Evolutionary conservation across 83 land plant genomes (phyloP).

Genomic region (Picea engelmannii): DNA sequence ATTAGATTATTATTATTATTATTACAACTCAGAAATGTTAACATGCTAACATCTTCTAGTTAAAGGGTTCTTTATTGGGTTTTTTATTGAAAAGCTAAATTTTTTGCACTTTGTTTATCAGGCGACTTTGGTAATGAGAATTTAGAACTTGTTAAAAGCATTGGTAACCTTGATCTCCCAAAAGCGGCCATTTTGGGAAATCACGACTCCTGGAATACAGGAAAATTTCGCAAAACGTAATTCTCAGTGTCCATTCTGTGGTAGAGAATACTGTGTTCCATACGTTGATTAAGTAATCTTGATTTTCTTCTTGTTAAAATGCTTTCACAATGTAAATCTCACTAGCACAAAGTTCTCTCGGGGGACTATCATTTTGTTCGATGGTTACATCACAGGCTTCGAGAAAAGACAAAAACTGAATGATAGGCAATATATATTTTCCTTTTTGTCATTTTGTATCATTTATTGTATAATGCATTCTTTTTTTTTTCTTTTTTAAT

Average conservation of each 20-base stretch:
- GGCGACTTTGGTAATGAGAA: slow-evolving; percentile 85
- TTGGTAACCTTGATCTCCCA: slow-evolving; percentile 46
- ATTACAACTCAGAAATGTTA: too few species aligned
- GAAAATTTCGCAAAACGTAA: slow-evolving; percentile 40
- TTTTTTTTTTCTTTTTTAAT: not conserved
- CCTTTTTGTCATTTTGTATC: not conserved
- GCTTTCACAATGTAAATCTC: not conserved
- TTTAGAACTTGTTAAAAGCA: slow-evolving; percentile 67
- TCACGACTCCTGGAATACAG: slow-evolving; percentile 71
- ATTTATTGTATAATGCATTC: not conserved
- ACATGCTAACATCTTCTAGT: too few species aligned
- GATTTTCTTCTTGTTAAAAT: not conserved
- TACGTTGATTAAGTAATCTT: not conserved
- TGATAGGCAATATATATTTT: not conserved
- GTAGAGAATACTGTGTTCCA: not conserved
- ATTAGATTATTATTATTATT: too few species aligned
- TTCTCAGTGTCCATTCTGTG: not conserved
- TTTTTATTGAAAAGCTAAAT: not conserved
- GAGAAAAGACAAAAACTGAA: not conserved
- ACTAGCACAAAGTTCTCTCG: not conserved
- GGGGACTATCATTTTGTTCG: not conserved
- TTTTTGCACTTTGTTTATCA: slow-evolving; percentile 13
- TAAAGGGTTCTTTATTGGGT: too few species aligned
- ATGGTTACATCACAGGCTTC: not conserved
- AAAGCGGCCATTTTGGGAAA: slow-evolving; percentile 81